Evolutionary conservation across 768 basidiomycete genomes (phyloP).

Genomic region (Boletus rubescentipes): DNA sequence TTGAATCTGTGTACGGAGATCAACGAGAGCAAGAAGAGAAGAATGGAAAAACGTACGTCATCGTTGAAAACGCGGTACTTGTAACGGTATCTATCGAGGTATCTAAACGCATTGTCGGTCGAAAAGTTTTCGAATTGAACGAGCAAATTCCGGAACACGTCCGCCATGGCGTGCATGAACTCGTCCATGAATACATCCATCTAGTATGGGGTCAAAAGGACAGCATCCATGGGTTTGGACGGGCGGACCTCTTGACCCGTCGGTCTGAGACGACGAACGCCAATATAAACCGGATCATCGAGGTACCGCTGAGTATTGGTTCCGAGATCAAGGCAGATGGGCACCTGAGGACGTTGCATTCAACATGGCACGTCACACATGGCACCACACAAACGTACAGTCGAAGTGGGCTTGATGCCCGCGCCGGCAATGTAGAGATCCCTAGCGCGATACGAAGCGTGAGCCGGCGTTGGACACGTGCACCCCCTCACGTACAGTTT

Average conservation of each 20-base stretch:
- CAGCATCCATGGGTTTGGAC: background rate
- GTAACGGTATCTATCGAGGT: constrained; percentile 61
- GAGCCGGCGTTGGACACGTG: background rate
- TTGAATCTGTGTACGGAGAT: constrained; percentile 46
- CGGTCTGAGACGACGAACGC: constrained; percentile 58
- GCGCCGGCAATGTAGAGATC: constrained; percentile 72
- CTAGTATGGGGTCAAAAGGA: constrained; percentile 26
- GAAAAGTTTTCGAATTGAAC: constrained; percentile 81
- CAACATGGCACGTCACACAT: background rate
- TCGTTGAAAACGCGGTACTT: constrained; percentile 69
- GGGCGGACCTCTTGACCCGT: constrained; percentile 39
- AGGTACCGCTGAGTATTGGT: constrained; percentile 69
- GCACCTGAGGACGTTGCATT: constrained; percentile 38
- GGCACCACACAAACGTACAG: constrained; percentile 25
- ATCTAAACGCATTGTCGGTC: constrained; percentile 75
- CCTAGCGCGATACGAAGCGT: constrained; percentile 22
- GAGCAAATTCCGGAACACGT: constrained; percentile 63
- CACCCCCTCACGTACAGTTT: constrained; percentile 51
- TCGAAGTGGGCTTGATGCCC: constrained; percentile 55
- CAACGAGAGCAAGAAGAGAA: background rate
- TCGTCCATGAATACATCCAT: constrained; percentile 76
- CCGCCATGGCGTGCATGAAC: constrained; percentile 67
- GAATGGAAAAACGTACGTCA: constrained; percentile 47
- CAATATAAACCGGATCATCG: constrained; percentile 75
- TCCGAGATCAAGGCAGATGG: constrained; percentile 72